Percentiles rank a stretch among this genome's conserved stretches.
phyloP scores from a whole-genome alignment of 2,329 filamentous ascomycete species.

The Cytospora schulzeri region DNA sequence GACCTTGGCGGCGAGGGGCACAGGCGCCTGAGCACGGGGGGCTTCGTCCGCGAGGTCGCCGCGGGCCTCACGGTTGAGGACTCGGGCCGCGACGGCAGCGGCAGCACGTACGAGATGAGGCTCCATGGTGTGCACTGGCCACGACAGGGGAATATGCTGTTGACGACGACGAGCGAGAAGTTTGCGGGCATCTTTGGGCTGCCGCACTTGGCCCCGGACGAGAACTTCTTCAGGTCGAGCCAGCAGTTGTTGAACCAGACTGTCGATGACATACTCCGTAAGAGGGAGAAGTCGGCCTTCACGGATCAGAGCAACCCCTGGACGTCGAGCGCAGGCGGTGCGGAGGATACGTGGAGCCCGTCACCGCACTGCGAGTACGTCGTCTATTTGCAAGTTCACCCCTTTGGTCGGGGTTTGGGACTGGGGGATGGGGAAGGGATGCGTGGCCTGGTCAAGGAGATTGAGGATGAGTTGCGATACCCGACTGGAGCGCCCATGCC shows the following conservation, averaged over 20 bases:
- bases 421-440: constrained; percentile 38
- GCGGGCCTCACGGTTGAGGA: constrained; percentile 75
- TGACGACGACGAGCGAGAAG: constrained; percentile 92
- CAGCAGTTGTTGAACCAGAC: constrained; percentile 72
- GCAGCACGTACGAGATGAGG: constrained; percentile 77
- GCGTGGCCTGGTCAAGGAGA: constrained; percentile 49
- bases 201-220: constrained; percentile 73
- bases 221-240: constrained; percentile 59
- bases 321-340: constrained; percentile 68
- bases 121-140: constrained; percentile 87
- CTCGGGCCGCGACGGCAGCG: constrained; percentile 52
- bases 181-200: constrained; percentile 89
- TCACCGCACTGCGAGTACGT: constrained; percentile 86
- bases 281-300: constrained; percentile 59
- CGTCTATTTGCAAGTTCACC: constrained; percentile 78
- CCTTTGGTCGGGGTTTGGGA: constrained; percentile 40
- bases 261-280: constrained; percentile 66
- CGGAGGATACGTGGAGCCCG: constrained; percentile 60
- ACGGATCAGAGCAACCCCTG: constrained; percentile 70
- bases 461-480: constrained; percentile 65
- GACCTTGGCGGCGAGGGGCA: constrained; percentile 31
- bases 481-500: constrained; percentile 62
- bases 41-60: constrained; percentile 67
- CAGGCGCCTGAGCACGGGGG: constrained; percentile 44
- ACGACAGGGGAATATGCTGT: constrained; percentile 73